phyloP scores from a whole-genome alignment of 75 land plant genomes.

The Isoetes taiwanensis region DNA sequence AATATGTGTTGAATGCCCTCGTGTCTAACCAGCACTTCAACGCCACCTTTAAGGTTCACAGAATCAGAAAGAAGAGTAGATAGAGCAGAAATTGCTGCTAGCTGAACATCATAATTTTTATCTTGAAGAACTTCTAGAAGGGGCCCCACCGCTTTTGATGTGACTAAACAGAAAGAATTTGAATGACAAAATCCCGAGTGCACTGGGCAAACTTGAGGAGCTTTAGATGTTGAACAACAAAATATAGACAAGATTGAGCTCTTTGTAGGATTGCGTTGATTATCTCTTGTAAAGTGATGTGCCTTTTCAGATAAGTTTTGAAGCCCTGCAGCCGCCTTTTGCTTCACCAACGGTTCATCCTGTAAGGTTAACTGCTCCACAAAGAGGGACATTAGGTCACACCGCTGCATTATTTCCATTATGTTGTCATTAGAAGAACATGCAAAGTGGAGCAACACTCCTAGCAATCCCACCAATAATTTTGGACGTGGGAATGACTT shows the following conservation, averaged over 20 bases:
- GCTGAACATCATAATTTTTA: constrained; percentile 22
- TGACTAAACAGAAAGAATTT: constrained; percentile 31
- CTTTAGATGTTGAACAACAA: constrained; percentile 7
- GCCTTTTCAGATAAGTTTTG: constrained; percentile 31
- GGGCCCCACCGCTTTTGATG: constrained; percentile 29
- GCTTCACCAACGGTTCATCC: constrained; percentile 19
- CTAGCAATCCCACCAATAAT: constrained; percentile 43
- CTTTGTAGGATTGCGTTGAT: constrained; percentile 8
- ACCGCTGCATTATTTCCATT: constrained; percentile 20
- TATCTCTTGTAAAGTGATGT: background rate
- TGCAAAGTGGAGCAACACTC: constrained; percentile 36
- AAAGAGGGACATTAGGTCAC: constrained; percentile 27
- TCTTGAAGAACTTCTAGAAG: constrained; percentile 32
- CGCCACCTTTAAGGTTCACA: constrained; percentile 12
- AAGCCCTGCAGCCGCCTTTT: constrained; percentile 34
- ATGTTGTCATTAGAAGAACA: constrained; percentile 19
- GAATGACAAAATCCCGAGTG: constrained; percentile 31
- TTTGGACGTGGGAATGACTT: constrained; percentile 2
- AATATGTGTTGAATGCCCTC: constrained; percentile 23
- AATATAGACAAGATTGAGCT: constrained; percentile 16
- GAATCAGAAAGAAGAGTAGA: constrained; percentile 36
- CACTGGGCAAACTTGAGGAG: constrained; percentile 23
- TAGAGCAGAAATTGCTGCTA: constrained; percentile 40
- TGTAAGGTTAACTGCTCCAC: constrained; percentile 19
- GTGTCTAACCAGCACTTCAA: constrained; percentile 24